Conservation (phyloP, 257 asterid species). For the Lavandula angustifolia region DNA sequence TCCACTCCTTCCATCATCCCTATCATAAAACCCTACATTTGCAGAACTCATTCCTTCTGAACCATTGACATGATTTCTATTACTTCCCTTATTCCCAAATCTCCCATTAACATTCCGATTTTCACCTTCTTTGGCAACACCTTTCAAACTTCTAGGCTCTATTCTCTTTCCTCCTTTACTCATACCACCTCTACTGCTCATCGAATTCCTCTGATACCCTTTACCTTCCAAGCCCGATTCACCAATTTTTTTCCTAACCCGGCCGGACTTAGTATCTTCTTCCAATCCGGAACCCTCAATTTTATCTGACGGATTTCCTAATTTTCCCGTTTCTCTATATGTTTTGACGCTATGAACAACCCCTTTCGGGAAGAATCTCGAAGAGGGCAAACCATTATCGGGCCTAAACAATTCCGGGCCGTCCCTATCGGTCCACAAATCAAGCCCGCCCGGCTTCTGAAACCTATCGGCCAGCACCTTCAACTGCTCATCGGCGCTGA, state of each 20-base stretch:
- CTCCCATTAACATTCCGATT: slow-evolving; percentile 35
- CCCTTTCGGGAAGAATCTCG: slow-evolving; percentile 91
- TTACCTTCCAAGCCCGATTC: slow-evolving; percentile 26
- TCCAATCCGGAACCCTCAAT: slow-evolving; percentile 27
- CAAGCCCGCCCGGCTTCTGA: slow-evolving; percentile 95
- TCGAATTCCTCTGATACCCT: slow-evolving; percentile 23
- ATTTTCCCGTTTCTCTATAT: slow-evolving; percentile 45
- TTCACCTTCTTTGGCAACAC: slow-evolving; percentile 33
- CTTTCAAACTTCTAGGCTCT: slow-evolving; percentile 18
- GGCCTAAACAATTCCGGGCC: slow-evolving; percentile 84
- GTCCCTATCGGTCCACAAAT: slow-evolving; percentile 87
- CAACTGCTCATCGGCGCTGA: slow-evolving; percentile 89
- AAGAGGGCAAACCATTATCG: slow-evolving; percentile 55
- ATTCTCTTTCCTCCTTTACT: slow-evolving; percentile 34
- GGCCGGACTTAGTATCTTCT: slow-evolving; percentile 14
- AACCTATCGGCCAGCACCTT: slow-evolving; percentile 94
- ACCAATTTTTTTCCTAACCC: slow-evolving; percentile 13
- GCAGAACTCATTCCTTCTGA: slow-evolving; percentile 30
- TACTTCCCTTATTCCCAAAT: slow-evolving; percentile 39
- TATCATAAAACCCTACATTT: slow-evolving; percentile 32
- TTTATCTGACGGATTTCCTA: slow-evolving; percentile 27
- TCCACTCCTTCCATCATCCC: slow-evolving; percentile 27
- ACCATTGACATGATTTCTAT: slow-evolving; percentile 35
- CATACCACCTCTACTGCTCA: slow-evolving; percentile 25
- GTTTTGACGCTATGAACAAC: slow-evolving; percentile 84